phyloP scores from a whole-genome alignment of 805 yeast species.

The Zygosaccharomyces pseudorouxii region DNA sequence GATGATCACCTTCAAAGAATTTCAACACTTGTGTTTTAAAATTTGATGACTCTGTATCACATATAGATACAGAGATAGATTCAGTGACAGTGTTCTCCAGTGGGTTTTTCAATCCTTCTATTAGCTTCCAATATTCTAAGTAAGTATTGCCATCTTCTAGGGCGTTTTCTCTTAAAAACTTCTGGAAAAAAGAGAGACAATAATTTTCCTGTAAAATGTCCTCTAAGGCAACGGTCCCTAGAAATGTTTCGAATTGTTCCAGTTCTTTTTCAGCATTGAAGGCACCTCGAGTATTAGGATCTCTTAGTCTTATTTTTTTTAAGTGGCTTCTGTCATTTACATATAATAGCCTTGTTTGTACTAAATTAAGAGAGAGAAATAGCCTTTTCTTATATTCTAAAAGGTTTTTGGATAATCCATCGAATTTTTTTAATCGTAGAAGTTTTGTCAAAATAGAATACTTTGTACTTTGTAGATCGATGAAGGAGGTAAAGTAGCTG shows the following conservation, averaged over 20 bases:
- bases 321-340: constrained; percentile 1
- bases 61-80: constrained; percentile 25
- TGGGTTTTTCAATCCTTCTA: constrained; percentile 69
- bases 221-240: constrained; percentile 17
- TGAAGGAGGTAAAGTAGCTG: constrained; percentile 16
- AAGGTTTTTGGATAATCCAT: constrained; percentile 4
- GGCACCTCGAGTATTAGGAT: not conserved
- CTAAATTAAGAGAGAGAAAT: constrained; percentile 23
- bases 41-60: constrained; percentile 25
- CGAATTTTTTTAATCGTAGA: constrained; percentile 11
- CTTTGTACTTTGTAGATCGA: constrained; percentile 18
- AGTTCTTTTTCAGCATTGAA: constrained; percentile 13
- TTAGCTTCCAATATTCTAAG: constrained; percentile 61
- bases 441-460: constrained; percentile 19
- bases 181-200: constrained; percentile 17
- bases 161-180: constrained; percentile 10
- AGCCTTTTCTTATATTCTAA: constrained; percentile 18
- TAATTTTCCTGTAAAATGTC: constrained; percentile 18
- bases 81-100: constrained; percentile 43
- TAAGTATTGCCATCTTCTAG: constrained; percentile 24
- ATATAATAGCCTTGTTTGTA: constrained; percentile 24
- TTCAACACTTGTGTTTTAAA: constrained; percentile 22
- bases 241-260: constrained; percentile 16
- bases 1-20: constrained; percentile 17
- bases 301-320: not conserved